Percentiles rank a stretch among this genome's conserved stretches.
phyloP scores from a whole-genome alignment of 139 green algal species.

The Bryopsis sp. region DNA sequence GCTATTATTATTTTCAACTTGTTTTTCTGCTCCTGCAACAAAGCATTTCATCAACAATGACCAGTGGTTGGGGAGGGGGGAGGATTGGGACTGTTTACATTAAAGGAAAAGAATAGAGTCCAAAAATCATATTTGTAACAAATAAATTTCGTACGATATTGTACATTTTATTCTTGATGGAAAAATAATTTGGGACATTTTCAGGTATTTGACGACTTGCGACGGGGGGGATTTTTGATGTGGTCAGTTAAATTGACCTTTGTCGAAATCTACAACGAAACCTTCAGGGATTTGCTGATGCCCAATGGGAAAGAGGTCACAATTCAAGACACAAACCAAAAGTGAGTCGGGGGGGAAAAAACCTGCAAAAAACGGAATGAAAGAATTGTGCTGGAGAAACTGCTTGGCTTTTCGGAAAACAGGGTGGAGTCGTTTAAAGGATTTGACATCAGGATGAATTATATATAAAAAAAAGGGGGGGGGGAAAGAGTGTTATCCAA shows the following conservation, averaged over 20 bases:
- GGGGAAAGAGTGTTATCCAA: no score
- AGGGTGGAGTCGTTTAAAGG: not conserved
- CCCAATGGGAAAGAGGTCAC: not conserved
- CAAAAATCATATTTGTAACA: no score
- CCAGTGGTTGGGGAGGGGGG: no score
- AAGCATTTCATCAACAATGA: no score
- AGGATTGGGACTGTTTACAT: no score
- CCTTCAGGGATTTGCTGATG: slow-evolving; percentile 17
- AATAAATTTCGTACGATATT: no score
- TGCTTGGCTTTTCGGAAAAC: not conserved
- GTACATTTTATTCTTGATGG: no score
- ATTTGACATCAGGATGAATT: not conserved
- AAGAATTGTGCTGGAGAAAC: not conserved
- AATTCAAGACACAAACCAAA: slow-evolving; percentile 2
- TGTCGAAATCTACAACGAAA: slow-evolving; percentile 22
- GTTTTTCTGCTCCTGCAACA: no score
- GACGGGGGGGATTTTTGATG: slow-evolving; percentile 2
- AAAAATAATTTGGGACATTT: not conserved
- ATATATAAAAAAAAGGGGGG: not conserved
- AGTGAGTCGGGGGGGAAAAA: not conserved
- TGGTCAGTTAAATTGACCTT: slow-evolving; percentile 21
- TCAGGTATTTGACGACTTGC: slow-evolving; percentile 7
- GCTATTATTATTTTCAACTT: not conserved
- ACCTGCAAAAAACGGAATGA: not conserved
- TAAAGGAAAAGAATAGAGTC: no score